Evolutionary conservation across 371 early-diverging fungal genomes (phyloP), one percentile per base, ranked within the genome.

Genomic region (Coemansia sp.): DNA sequence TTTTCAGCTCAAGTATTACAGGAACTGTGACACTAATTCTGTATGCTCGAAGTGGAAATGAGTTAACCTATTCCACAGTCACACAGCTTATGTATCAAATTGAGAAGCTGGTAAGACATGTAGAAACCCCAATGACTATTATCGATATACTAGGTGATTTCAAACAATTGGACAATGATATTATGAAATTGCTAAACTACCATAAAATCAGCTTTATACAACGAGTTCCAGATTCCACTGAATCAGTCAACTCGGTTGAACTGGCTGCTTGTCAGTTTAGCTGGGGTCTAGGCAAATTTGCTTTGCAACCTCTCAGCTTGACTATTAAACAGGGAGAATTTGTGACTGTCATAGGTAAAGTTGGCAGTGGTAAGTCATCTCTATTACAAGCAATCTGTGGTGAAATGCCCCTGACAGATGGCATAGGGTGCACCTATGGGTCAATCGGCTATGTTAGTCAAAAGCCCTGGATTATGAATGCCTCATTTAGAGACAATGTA

Each of bases 381-480:
- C 76, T 94, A 26, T 76, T 95, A 12, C 82, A 88, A 4, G 90
- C 93, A 0, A 71, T 96, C 5, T 80, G 94, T 26, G 95, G 95
- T 36, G 95, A 97, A 63, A 90, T 93, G 83, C 86, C 88, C 58
- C 86, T 88, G 59, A 48, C 74, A 3, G 12, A 57, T 67, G 16
- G 94, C 88, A n/a, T 76, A 82, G 35, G 88, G 88, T n/a, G 77
- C 69, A 12, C 69, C 90, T 11, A 87, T 42, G 96, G 97, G 14
- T 80, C 82, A 3, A 85, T 92, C 11, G 94, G 93, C 1, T 95
- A 94, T 78, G 94, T 91, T 0, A 85, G 92, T n/a, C 95, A 96
- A 68, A 85, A 82, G 58, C 86, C 98, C 4, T 96, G 95, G 95
- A 91, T 98, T 42, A 88, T 91, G 90, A 94, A 97, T 75, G 90